Conservation (phyloP, 139 green algal genomes). For the Chlorella sp. region DNA sequence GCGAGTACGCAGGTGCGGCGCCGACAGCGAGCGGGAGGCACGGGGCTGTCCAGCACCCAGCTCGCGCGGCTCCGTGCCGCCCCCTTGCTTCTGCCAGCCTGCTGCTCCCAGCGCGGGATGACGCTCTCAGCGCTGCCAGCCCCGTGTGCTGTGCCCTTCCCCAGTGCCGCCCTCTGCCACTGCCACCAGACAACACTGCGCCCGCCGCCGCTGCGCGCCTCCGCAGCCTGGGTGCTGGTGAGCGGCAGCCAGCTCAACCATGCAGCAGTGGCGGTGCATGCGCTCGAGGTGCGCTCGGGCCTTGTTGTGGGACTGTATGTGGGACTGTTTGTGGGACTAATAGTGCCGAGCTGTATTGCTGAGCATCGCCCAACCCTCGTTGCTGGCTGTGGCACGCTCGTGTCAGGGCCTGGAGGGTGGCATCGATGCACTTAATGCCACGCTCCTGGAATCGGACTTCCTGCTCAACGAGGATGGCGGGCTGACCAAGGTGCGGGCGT, state of each 20-base stretch:
- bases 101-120: neutral
- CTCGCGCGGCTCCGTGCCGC: neutral
- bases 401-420: slow-evolving; percentile 30
- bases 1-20: too few relatives aligned
- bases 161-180: neutral
- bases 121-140: neutral
- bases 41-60: neutral
- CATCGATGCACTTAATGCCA: slow-evolving; percentile 51
- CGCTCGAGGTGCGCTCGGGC: neutral
- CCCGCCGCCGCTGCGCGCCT: slow-evolving; percentile 57
- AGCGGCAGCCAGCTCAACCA: slow-evolving; percentile 88
- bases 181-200: neutral
- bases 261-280: neutral
- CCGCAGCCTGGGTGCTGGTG: slow-evolving; percentile 77
- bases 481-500: slow-evolving; percentile 48
- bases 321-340: too few relatives aligned
- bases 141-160: neutral
- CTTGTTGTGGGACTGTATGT: too few relatives aligned
- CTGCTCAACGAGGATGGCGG: slow-evolving; percentile 66
- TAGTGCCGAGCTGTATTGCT: too few relatives aligned
- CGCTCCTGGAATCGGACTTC: slow-evolving; percentile 57
- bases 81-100: neutral
- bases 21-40: too few relatives aligned
- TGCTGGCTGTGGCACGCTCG: too few relatives aligned
- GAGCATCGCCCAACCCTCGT: too few relatives aligned